Percentiles rank a stretch among this genome's conserved stretches.
These are phyloP conservation scores for Crotalaria pallida DNA, from an alignment of 306 rosid species.

Conservation along the genomic window DNA sequence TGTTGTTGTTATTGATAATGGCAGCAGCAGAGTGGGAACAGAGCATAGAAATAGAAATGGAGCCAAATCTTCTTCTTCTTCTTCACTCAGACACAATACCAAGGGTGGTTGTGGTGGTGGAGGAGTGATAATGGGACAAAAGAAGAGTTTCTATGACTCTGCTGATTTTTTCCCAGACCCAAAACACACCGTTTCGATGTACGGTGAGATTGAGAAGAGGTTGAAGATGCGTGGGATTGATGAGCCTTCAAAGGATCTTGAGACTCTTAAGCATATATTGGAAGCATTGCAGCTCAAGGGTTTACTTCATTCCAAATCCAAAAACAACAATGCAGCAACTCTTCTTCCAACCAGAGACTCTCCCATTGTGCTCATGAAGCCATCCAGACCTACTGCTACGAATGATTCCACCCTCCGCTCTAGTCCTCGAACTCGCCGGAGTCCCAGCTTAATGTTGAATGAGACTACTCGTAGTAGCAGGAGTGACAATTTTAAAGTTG, in stretches of 20 bases:
- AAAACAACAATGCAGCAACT: too few relatives aligned
- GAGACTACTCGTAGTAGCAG: too few relatives aligned
- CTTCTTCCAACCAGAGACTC: slow-evolving; percentile 37
- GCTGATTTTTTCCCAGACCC: slow-evolving; percentile 82
- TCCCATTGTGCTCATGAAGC: slow-evolving; percentile 69
- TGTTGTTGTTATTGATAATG: background rate
- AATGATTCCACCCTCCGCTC: slow-evolving; percentile 43
- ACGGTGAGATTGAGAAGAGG: slow-evolving; percentile 66
- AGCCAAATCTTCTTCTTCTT: slow-evolving; percentile 23
- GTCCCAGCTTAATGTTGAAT: slow-evolving; percentile 15
- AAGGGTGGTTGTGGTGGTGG: too few relatives aligned
- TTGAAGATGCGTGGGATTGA: slow-evolving; percentile 72
- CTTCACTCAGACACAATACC: slow-evolving; percentile 26
- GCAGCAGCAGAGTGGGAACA: slow-evolving; percentile 24
- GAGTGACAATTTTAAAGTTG: too few relatives aligned
- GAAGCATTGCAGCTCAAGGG: slow-evolving; percentile 93
- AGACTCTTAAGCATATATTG: slow-evolving; percentile 67
- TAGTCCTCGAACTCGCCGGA: slow-evolving; percentile 34
- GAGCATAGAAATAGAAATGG: slow-evolving; percentile 26
- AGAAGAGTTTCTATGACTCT: slow-evolving; percentile 80
- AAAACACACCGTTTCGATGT: slow-evolving; percentile 47
- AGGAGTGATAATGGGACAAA: slow-evolving; percentile 45
- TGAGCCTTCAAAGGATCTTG: slow-evolving; percentile 65
- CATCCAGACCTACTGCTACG: slow-evolving; percentile 40
- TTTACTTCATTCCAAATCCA: slow-evolving; percentile 68